These are phyloP conservation scores for Apiotrichum domesticum DNA, from an alignment of 1,284 basidiomycete species.

Conservation along the genomic window DNA sequence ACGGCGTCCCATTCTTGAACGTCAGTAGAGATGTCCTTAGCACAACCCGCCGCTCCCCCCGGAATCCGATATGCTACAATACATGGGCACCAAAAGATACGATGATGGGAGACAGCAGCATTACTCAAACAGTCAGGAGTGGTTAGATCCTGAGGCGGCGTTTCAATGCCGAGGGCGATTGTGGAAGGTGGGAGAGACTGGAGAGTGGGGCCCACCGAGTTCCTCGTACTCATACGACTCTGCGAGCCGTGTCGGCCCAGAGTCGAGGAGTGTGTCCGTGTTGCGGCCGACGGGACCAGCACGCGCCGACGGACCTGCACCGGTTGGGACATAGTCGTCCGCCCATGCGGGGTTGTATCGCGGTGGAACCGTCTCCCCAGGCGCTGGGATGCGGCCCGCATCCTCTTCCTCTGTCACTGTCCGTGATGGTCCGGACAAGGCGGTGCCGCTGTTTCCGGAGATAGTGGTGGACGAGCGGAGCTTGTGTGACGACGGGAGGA, in stretches of 20 bases:
- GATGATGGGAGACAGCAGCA: no score
- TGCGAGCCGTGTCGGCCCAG: neutral
- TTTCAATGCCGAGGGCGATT: no score
- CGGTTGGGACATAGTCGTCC: neutral
- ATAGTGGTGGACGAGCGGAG: neutral
- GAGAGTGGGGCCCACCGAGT: no score
- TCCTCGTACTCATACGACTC: neutral
- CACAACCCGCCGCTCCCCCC: no score
- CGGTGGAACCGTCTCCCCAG: conserved; percentile 4
- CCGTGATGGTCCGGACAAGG: neutral
- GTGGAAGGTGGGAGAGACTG: no score
- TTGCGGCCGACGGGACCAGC: neutral
- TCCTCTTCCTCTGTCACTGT: conserved; percentile 8
- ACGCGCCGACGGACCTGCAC: neutral
- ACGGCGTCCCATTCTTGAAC: no score
- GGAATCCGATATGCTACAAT: no score
- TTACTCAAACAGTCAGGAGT: no score
- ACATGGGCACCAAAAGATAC: no score
- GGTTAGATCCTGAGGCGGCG: no score
- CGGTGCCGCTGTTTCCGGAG: neutral
- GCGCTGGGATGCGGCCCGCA: neutral
- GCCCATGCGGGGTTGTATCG: conserved; percentile 9
- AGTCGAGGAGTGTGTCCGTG: neutral
- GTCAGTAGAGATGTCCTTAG: no score
- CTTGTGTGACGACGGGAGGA: no score